These are phyloP conservation scores for Rugonectria rugulosa DNA, from an alignment of 2,329 filamentous ascomycete species.

Conservation along the genomic window DNA sequence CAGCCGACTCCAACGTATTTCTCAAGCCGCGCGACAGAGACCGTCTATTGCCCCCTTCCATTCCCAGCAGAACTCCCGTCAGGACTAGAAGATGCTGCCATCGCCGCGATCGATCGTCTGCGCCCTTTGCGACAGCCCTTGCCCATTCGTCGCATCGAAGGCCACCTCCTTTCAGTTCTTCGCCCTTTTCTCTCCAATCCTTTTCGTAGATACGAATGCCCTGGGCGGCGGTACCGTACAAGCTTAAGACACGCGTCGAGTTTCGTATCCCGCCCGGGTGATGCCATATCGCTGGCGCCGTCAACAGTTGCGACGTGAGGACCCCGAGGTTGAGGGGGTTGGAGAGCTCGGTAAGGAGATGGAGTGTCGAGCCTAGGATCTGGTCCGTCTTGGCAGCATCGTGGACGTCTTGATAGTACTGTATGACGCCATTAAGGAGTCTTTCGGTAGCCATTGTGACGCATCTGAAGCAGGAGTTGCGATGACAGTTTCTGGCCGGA, in stretches of 20 bases:
- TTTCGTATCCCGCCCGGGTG: conserved; percentile 66
- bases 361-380: conserved; percentile 70
- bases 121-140: conserved; percentile 63
- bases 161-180: conserved; percentile 50
- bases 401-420: conserved; percentile 63
- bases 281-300: conserved; percentile 75
- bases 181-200: conserved; percentile 44
- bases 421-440: conserved; percentile 71
- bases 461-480: conserved; percentile 17
- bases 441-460: conserved; percentile 69
- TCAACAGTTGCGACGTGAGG: conserved; percentile 75
- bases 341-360: conserved; percentile 72
- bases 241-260: conserved; percentile 71
- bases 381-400: conserved; percentile 60
- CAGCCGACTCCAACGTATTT: conserved; percentile 73
- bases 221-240: conserved; percentile 73
- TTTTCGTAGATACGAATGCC: conserved; percentile 60
- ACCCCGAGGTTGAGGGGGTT: conserved; percentile 80
- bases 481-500: conserved; percentile 5
- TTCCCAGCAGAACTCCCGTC: conserved; percentile 79
- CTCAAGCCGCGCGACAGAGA: conserved; percentile 71
- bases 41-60: conserved; percentile 69
- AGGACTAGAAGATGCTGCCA: conserved; percentile 89
- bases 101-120: conserved; percentile 66
- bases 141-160: conserved; percentile 62